These are phyloP conservation scores for Leishmania aethiopica DNA, from an alignment of 208 protist genomes.

Conservation along the genomic window DNA sequence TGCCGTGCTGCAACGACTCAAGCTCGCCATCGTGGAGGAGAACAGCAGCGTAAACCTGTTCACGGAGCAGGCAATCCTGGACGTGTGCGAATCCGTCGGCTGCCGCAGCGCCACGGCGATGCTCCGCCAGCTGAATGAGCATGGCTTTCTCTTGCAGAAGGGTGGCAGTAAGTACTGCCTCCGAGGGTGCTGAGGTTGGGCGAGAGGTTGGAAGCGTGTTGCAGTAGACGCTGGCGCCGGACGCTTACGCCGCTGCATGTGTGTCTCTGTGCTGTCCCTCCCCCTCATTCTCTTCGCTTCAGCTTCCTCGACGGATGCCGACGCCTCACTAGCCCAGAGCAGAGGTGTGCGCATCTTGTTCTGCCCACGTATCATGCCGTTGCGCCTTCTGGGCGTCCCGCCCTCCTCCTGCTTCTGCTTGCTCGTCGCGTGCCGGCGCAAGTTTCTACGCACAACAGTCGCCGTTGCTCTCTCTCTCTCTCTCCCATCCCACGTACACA, in stretches of 20 bases:
- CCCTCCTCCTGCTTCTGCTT: no score
- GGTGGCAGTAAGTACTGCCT: constrained; percentile 67
- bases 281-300: background rate
- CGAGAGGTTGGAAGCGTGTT: background rate
- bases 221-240: background rate
- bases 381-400: no score
- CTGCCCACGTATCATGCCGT: no score
- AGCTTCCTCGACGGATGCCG: background rate
- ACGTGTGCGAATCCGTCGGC: constrained; percentile 71
- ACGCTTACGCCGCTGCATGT: background rate
- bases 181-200: constrained; percentile 38
- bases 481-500: background rate
- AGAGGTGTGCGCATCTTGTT: no score
- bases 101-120: constrained; percentile 72
- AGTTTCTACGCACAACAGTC: background rate
- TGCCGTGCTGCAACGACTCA: constrained; percentile 65
- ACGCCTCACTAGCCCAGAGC: background rate
- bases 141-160: constrained; percentile 70
- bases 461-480: no score
- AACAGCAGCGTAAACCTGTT: constrained; percentile 57
- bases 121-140: constrained; percentile 86
- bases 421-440: background rate
- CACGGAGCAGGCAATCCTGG: constrained; percentile 55
- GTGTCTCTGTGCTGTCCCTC: background rate
- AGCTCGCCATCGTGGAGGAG: constrained; percentile 56